These are phyloP conservation scores for Apiospora kogelbergensis DNA, from an alignment of 2,329 filamentous ascomycete species.

Conservation along the genomic window DNA sequence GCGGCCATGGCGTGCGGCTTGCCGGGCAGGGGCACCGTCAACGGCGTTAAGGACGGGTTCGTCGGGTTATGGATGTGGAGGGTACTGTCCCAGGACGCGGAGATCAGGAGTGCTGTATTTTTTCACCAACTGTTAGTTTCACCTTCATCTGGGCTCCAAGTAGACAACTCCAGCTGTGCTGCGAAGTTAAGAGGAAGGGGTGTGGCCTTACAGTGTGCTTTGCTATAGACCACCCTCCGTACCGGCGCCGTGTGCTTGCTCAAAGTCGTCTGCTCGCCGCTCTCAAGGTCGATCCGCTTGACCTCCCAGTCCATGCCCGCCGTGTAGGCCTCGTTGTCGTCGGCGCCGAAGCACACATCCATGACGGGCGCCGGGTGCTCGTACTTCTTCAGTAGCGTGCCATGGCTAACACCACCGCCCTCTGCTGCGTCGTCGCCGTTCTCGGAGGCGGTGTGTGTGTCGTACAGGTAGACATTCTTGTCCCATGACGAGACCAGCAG, in stretches of 20 bases:
- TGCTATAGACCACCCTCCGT: slow-evolving; percentile 80
- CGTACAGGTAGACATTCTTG: slow-evolving; percentile 86
- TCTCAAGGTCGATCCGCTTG: slow-evolving; percentile 69
- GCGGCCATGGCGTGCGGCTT: slow-evolving; percentile 89
- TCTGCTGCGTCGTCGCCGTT: slow-evolving; percentile 38
- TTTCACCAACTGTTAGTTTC: not conserved
- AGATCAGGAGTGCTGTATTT: slow-evolving; percentile 70
- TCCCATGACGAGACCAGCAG: slow-evolving; percentile 96
- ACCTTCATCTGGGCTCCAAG: not conserved
- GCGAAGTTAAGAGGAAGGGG: not conserved
- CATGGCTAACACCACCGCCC: slow-evolving; percentile 35
- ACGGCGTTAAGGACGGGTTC: slow-evolving; percentile 51
- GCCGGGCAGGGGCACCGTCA: slow-evolving; percentile 70
- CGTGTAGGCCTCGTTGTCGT: slow-evolving; percentile 80
- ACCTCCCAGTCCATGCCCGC: slow-evolving; percentile 88
- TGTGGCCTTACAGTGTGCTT: slow-evolving; percentile 59
- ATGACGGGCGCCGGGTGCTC: slow-evolving; percentile 84
- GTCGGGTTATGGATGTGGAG: slow-evolving; percentile 77
- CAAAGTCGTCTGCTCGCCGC: slow-evolving; percentile 70
- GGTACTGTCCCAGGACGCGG: slow-evolving; percentile 90
- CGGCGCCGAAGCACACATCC: slow-evolving; percentile 85
- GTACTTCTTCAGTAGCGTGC: slow-evolving; percentile 67
- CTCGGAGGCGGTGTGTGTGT: slow-evolving; percentile 59
- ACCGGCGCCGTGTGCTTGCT: slow-evolving; percentile 79
- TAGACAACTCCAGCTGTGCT: not conserved